Evolutionary conservation across 177 flowering plant genomes (phyloP).

Genomic region (Tripterygium wilfordii): DNA sequence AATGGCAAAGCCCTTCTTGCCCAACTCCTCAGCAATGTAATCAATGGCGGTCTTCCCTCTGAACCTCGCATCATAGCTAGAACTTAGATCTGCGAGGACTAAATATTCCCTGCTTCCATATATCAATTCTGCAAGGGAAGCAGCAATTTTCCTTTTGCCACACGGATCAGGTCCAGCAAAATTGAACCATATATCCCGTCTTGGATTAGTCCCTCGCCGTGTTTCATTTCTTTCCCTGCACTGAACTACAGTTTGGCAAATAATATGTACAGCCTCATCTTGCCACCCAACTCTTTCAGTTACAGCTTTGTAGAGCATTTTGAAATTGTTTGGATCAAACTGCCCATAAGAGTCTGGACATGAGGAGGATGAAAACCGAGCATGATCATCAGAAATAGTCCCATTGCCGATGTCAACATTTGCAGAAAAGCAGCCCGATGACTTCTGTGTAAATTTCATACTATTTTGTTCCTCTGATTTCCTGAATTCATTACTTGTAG

Average conservation of each 20-base stretch:
- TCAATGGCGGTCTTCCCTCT: constrained; percentile 76
- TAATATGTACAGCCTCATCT: constrained; percentile 49
- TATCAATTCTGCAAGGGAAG: constrained; percentile 67
- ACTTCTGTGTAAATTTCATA: constrained; percentile 16
- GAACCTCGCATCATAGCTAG: constrained; percentile 27
- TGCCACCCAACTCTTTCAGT: constrained; percentile 58
- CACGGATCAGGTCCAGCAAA: constrained; percentile 71
- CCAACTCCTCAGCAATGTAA: constrained; percentile 54
- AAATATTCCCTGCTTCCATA: constrained; percentile 47
- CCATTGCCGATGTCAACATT: constrained; percentile 13
- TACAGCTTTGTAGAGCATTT: constrained; percentile 42
- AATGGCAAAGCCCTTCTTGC: constrained; percentile 54
- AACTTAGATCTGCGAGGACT: constrained; percentile 48
- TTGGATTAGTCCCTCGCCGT: constrained; percentile 28
- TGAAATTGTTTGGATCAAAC: constrained; percentile 40
- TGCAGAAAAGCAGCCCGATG: constrained; percentile 22
- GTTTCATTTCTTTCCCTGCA: constrained; percentile 33
- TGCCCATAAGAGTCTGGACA: constrained; percentile 18
- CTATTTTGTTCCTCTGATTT: constrained; percentile 12
- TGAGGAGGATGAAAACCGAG: constrained; percentile 33
- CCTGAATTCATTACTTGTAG: constrained; percentile 16
- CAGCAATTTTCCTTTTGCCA: constrained; percentile 61
- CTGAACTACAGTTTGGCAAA: constrained; percentile 45
- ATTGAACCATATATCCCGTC: constrained; percentile 72
- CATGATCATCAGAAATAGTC: constrained; percentile 12